Evolutionary conservation across 345 rosid genomes (phyloP), one percentile per base, ranked within the genome.

Genomic region (Triadica sebifera): DNA sequence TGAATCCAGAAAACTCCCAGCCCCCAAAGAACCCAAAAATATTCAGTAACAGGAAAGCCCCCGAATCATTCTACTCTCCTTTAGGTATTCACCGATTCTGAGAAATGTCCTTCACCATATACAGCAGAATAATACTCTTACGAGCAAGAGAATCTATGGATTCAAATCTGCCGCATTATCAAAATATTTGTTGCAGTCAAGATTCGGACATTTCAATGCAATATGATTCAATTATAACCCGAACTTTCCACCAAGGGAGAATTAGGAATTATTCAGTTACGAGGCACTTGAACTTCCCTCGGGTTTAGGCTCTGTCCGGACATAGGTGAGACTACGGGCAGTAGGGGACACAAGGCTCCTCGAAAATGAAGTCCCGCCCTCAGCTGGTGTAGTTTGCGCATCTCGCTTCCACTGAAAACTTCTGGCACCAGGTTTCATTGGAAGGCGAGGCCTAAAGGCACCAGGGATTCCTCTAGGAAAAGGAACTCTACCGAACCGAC

Each of bases 341-440:
- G 66, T 65, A 8, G 88, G 85, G 67, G 86, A 70, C 61, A 65
- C 74, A 57, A 64, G 47, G 22, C 57, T 84, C 67, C 80, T 84
- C n/a, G 86, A 63, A 49, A 60, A 76, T 9, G 78, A 63, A 67
- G 81, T 72, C 60, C 75, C 77, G 61, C 73, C 72, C 20, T 83
- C 94, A 0, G 90, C 77, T 37, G 87, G 58, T 55, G 81, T 50
- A 65, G 69, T 70, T 64, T 83, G 91, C 17, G 85, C 80, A 76
- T 88, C 97, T 6, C 98, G 96, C 82, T 87, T 96, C 99, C 99
- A 96, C 79, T 96, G 98, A 82, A 93, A 79, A 76, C 96, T 96
- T 84, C 98, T 82, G 49, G 90, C 89, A 78, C 99, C 97, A 46
- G 63, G 83, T 79, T 89, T 95, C 56, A 88, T 51, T 5, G 84